These are phyloP conservation scores for Vitis hybrid DNA, from an alignment of 177 flowering plant genomes.

Conservation along the genomic window DNA sequence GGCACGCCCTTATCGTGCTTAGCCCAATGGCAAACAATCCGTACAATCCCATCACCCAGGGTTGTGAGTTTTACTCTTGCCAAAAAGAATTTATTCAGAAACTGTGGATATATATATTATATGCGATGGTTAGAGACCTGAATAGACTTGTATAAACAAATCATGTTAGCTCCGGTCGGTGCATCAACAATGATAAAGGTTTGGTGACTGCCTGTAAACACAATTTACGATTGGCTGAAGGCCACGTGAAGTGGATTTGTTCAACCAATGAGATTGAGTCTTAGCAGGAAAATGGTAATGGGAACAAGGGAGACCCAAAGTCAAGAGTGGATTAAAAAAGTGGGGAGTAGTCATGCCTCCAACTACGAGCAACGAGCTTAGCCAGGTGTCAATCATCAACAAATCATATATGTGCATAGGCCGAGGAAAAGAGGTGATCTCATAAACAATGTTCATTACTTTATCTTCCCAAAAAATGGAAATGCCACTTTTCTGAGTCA, in stretches of 20 bases:
- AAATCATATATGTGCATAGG: conserved; percentile 19
- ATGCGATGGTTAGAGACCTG: too few relatives aligned
- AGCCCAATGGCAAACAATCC: neutral
- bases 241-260: conserved; percentile 20
- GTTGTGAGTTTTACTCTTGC: neutral
- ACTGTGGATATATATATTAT: too few relatives aligned
- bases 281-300: neutral
- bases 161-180: neutral
- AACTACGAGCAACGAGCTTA: conserved; percentile 6
- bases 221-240: conserved; percentile 17
- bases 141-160: too few relatives aligned
- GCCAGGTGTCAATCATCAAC: conserved; percentile 45
- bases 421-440: conserved; percentile 16
- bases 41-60: neutral
- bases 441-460: neutral
- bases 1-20: conserved; percentile 13
- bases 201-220: conserved; percentile 10
- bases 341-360: conserved; percentile 1
- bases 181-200: conserved; percentile 3
- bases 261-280: conserved; percentile 25
- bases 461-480: conserved; percentile 14
- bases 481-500: conserved; percentile 10
- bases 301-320: conserved; percentile 6
- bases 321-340: neutral
- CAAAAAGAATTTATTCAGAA: neutral